Evolutionary conservation across 2,329 filamentous ascomycete genomes (phyloP).

Genomic region (Incumbomyces lentus): DNA sequence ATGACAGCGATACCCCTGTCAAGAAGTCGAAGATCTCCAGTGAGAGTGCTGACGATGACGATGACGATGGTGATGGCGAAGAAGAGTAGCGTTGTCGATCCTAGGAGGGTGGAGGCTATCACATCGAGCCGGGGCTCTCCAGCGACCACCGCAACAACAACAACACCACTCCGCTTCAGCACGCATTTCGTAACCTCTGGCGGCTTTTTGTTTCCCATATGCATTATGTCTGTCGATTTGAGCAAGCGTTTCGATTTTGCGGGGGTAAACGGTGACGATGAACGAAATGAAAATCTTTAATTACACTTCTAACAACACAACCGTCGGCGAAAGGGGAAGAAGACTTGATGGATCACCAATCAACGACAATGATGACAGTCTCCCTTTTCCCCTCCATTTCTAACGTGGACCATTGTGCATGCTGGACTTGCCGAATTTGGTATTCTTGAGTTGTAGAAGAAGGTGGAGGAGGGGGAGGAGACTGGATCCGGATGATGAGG

Average conservation of each 20-base stretch:
- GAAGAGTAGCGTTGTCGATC: slow-evolving; percentile 33
- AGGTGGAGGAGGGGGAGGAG: too few relatives aligned
- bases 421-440: slow-evolving; percentile 14
- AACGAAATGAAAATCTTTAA: slow-evolving; percentile 2
- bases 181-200: slow-evolving; percentile 11
- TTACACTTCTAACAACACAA: slow-evolving; percentile 1
- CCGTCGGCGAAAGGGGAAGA: not conserved
- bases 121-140: not conserved
- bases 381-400: slow-evolving; percentile 4
- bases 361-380: not conserved
- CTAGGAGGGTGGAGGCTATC: slow-evolving; percentile 6
- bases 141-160: not conserved
- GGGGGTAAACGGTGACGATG: slow-evolving; percentile 6
- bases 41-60: slow-evolving; percentile 42
- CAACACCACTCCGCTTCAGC: not conserved
- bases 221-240: slow-evolving; percentile 14
- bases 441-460: too few relatives aligned
- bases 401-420: slow-evolving; percentile 13
- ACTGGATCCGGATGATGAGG: slow-evolving; percentile 2
- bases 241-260: slow-evolving; percentile 18
- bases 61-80: slow-evolving; percentile 43
- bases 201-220: slow-evolving; percentile 10
- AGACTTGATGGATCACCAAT: not conserved
- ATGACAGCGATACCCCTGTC: slow-evolving; percentile 32
- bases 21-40: slow-evolving; percentile 44